phyloP scores from a whole-genome alignment of 2,329 filamentous ascomycete genomes.

The Leptographium radiaticola region DNA sequence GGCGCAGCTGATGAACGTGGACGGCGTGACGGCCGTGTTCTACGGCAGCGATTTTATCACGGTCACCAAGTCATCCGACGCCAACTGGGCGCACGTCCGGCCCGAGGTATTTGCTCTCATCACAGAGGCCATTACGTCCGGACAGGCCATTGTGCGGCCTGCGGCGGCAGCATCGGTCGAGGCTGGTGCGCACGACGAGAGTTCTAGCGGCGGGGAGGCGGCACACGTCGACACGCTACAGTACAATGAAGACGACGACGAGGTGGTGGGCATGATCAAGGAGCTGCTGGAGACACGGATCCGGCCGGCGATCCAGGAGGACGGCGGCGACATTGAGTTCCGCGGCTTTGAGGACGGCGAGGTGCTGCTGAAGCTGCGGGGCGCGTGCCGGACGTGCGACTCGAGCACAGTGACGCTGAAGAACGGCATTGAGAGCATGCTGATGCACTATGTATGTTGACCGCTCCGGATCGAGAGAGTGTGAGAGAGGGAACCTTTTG shows the following conservation, averaged over 20 bases:
- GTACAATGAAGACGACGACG: slow-evolving; percentile 82
- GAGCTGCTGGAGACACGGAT: slow-evolving; percentile 92
- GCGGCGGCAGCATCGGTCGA: slow-evolving; percentile 16
- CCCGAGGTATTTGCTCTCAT: slow-evolving; percentile 93
- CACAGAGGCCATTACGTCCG: slow-evolving; percentile 78
- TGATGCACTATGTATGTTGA: slow-evolving; percentile 79
- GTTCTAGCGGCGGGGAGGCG: slow-evolving; percentile 30
- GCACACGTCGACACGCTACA: slow-evolving; percentile 56
- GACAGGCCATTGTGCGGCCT: slow-evolving; percentile 66
- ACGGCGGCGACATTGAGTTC: slow-evolving; percentile 95
- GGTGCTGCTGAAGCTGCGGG: slow-evolving; percentile 76
- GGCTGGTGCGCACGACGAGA: slow-evolving; percentile 17
- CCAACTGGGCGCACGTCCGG: slow-evolving; percentile 88
- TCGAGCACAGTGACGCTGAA: slow-evolving; percentile 93
- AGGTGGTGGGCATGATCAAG: slow-evolving; percentile 97
- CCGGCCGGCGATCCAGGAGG: slow-evolving; percentile 89
- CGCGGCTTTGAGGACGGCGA: slow-evolving; percentile 76
- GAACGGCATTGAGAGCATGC: slow-evolving; percentile 96
- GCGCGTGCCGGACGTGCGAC: slow-evolving; percentile 91
- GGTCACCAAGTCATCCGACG: slow-evolving; percentile 77
- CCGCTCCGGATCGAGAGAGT: too few species aligned
- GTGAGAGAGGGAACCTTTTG: neutral
- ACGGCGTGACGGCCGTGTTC: slow-evolving; percentile 90
- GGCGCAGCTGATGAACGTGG: slow-evolving; percentile 79
- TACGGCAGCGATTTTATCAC: slow-evolving; percentile 95